Evolutionary conservation across 345 rosid genomes (phyloP), one percentile per base, ranked within the genome.

Genomic region (Triadica sebifera): DNA sequence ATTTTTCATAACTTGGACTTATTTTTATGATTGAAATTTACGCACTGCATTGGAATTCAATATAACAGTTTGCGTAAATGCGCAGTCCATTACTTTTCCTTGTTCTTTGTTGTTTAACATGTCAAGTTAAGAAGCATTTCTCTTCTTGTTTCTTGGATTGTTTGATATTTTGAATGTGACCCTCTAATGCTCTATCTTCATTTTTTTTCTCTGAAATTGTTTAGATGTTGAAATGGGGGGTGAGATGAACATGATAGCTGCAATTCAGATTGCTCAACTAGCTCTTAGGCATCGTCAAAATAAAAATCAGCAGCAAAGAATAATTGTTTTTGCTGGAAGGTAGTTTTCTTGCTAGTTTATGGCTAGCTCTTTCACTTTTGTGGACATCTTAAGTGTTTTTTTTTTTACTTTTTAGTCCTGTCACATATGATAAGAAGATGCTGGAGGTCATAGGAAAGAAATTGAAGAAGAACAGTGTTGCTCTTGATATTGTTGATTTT

Each of bases 231-330:
- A 90, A 74, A 86, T 93, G 29, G 99, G 99, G 11, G 98, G 98
- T 64, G 98, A 93, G 85, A 81, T 91, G 84, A 89, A 96, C 86
- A 69, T 93, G 72, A 89, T 94, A 12, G 87, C 96, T 16, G 96
- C 91, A 6, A 86, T 95, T 65, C 98, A 89, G 90, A 84, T 95
- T 79, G 99, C 99, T 71, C 97, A 95, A 74, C 77, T 96, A 65
- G 98, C 99, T 84, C 97, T 96, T 73, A 96, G 91, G 88, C 98
- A 96, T 90, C 89, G 95, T 6, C 98, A 93, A 74, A 96, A 96
- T 87, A 96, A 96, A 85, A 93, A 96, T 75, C 98, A 91, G 84
- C 96, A 88, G 65, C 99, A 93, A 78, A 77, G 98, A 81, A 96
- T 93, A 66, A 90, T 96, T 16, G 97, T 93, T 71, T 93, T 96